Evolutionary conservation across 164 flowering plant genomes (phyloP), one percentile per base, ranked within the genome.

Genomic region (Aristolochia fimbriata): DNA sequence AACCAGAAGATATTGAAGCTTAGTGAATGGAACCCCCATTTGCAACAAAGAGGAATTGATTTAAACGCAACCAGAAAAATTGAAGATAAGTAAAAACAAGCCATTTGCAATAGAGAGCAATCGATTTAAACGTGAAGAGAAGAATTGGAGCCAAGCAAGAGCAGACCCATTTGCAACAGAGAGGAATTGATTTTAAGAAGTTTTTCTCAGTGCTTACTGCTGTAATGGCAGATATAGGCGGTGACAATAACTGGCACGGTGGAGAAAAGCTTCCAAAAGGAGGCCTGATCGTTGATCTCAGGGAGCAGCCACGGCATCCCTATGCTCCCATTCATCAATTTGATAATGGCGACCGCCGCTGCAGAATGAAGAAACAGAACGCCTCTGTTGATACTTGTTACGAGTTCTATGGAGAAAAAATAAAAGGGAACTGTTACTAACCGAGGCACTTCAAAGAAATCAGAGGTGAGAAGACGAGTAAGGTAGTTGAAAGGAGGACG

Each of bases 211-310:
- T 6, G 64, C 79, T 74, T 76, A 86, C 94, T 54, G 57, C 77
- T 86, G 63, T 86, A 85, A 66, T 85, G 95, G 69, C 95, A 87
- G 57, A 87, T 83, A 61, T 78, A 87, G 37, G 95, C 87, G 4
- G 91, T 85, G 63, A 81, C 87, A 1, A 87, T 60, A 31, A 87
- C 73, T 19, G 95, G 95, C 21, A 84, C 63, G 17, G 82, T 74
- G 0, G 90, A 80, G 68, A 87, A 87, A 51, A 87, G 85, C 63
- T 81, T 78, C 83, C 83, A 81, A 60, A 87, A 78, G n/a, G 94
- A 80, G 12, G 81, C 77, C 61, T 69, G 79, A 60, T 75, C 79
- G 0, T 47, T 68, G 11, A 87, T 47, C 47, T 75, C 51, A 9
- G 91, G 95, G 65, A 83, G 65, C 69, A 80, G 62, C 46, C 73